phyloP scores from a whole-genome alignment of 1,284 basidiomycete genomes.

The Caloboletus firmus region DNA sequence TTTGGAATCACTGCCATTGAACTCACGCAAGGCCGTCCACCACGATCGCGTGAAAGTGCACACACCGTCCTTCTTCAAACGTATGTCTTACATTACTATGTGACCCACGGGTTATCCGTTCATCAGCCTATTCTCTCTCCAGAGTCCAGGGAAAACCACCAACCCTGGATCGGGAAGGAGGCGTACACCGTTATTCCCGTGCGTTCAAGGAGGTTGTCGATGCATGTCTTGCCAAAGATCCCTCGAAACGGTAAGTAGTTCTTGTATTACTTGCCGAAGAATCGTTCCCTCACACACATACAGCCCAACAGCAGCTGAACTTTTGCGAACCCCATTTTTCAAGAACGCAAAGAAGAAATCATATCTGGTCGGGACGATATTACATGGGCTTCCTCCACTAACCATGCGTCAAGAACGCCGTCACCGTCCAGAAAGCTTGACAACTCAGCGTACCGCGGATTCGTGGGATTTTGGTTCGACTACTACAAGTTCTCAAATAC shows the following conservation, averaged over 20 bases:
- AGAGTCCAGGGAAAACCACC: slow-evolving; percentile 75
- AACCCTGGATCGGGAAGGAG: slow-evolving; percentile 68
- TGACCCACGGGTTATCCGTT: slow-evolving; percentile 4
- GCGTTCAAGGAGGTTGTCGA: slow-evolving; percentile 81
- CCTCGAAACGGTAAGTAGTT: slow-evolving; percentile 55
- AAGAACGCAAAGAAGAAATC: slow-evolving; percentile 71
- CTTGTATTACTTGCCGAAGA: not conserved
- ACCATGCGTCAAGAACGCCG: slow-evolving; percentile 62
- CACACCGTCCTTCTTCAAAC: slow-evolving; percentile 76
- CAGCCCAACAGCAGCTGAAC: slow-evolving; percentile 74
- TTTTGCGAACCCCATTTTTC: slow-evolving; percentile 83
- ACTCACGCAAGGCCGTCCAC: slow-evolving; percentile 79
- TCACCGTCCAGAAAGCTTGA: slow-evolving; percentile 18
- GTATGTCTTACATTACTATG: slow-evolving; percentile 38
- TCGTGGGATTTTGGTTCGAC: slow-evolving; percentile 34
- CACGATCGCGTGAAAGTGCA: slow-evolving; percentile 73
- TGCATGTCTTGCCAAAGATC: slow-evolving; percentile 82
- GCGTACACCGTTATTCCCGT: slow-evolving; percentile 76
- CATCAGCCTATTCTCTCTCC: slow-evolving; percentile 19
- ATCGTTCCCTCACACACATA: not conserved
- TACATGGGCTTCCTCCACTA: slow-evolving; percentile 71
- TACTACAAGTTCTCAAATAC: slow-evolving; percentile 6
- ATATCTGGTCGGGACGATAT: slow-evolving; percentile 71
- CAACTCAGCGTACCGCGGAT: slow-evolving; percentile 27
- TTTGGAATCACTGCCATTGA: slow-evolving; percentile 90